Evolutionary conservation across 495 filamentous ascomycete genomes (phyloP), one percentile per base, ranked within the genome.

Genomic region (Polyplosphaeria fusca): DNA sequence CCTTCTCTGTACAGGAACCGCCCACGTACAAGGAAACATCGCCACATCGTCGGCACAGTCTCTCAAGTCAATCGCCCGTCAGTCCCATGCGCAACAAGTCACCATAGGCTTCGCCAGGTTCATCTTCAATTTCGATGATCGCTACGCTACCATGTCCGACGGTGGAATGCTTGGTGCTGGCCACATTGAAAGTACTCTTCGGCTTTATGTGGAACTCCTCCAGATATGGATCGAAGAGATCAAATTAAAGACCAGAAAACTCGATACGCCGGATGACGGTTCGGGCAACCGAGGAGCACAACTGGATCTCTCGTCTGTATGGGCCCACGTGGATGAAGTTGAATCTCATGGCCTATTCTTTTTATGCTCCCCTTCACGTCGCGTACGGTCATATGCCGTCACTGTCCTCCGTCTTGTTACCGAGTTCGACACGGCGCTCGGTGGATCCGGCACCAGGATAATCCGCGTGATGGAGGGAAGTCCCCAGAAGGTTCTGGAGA

Each of bases 291-390:
- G 82, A 43, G 79, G 77, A 38, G 77, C 90, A 47, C 89, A 92
- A 51, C 77, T 97, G 22, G 93, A 98, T 68, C 71, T 91, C 32
- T 93, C 91, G 0, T 86, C 83, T 49, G 84, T 94, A 13, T 87
- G 89, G 72, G 88, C 88, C 3, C 87, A 96, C 59, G 91, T 97
- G 14, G 94, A 99, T 61, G 92, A 96, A 65, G 87, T 97, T 37
- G 93, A 99, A 67, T 91, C 92, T 16, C 92, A 96, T 68, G 93
- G 94, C 0, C 71, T 99, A n/a, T 97, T 99, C 76, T 97, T 99
- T 68, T 72, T 99, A 3, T 97, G 94, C 68, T 97, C 93, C 0
- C 94, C 96, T 58, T 96, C 93, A 9, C 79, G 88, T 52, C 80
- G 85, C 32, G 93, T 99, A 22, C 82, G 93, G 28, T 79, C 88